Evolutionary conservation across 225 moss, liverwort and hornwort species (phyloP), one percentile per base, ranked within the genome.

Genomic region (Marchantia polymorpha): DNA sequence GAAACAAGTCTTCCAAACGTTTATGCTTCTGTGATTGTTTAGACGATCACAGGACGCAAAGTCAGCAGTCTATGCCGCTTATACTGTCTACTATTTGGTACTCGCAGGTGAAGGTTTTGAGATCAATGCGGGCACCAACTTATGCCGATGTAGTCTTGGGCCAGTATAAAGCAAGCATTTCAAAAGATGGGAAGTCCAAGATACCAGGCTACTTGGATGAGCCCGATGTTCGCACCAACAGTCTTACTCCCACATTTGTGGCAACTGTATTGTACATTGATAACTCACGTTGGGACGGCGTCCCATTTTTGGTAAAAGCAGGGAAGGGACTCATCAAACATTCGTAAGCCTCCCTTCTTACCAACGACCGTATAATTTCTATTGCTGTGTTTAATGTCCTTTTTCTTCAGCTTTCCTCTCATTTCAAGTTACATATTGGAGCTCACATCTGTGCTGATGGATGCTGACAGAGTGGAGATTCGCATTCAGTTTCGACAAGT

Each of bases 241-340:
- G 96, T 82, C 89, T 91, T 51, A 92, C 90, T 60, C 94, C 96
- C 12, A 96, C 96, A 13, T 96, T 92, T 87, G 87, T 91, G 72
- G 92, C 96, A 39, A 88, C 91, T 46, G 87, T 91, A 19, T 22
- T 96, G 79, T 96, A 92, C 83, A 94, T 96, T 72, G 93, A 96
- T 53, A 96, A 96, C 69, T 88, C 96, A 25, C 92, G 96, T 7
- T 96, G 96, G 96, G 96, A 96, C 55, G 96, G 94, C 29, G 96
- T 96, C 48, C 96, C 96, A 23, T 89, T 96, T 20, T 86, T 96
- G 58, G 85, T 96, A 82, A 94, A 94, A 81, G 92, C 92, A 54
- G 96, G 96, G 65, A 87, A 72, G 71, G 96, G 94, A 52, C 96
- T 96, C 23, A 94, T 90, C 87, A 94, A 94, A 64, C 90, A 96